Conservation (phyloP, 148 eudicot species). For the Fagopyrum homotropicum region DNA sequence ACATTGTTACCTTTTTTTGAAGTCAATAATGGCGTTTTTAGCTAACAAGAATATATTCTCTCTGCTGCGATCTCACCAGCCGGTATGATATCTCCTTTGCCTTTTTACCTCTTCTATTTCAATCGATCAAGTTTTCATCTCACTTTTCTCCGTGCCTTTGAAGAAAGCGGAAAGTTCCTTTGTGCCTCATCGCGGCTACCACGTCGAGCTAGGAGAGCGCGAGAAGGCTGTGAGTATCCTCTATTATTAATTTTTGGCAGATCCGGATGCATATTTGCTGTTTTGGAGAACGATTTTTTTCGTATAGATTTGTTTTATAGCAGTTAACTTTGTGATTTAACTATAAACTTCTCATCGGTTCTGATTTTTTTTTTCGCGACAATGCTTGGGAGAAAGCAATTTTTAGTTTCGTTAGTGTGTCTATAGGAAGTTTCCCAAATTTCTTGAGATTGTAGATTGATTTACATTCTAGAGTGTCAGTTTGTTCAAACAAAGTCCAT, state of each 20-base stretch:
- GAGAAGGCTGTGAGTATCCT: constrained; percentile 70
- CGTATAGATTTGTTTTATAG: background rate
- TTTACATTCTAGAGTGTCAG: background rate
- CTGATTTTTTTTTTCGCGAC: background rate
- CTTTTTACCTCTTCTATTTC: background rate
- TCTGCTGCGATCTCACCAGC: constrained; percentile 7
- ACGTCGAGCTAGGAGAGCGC: constrained; percentile 68
- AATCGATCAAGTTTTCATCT: background rate
- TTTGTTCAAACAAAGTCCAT: background rate
- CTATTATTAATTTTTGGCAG: background rate
- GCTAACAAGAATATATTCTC: background rate
- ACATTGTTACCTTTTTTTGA: background rate
- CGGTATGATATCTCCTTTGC: background rate
- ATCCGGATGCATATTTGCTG: background rate
- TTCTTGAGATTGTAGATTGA: background rate
- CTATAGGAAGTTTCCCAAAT: background rate
- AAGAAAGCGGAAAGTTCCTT: constrained; percentile 25
- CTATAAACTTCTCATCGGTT: background rate
- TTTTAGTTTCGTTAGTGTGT: background rate
- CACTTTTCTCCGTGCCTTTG: background rate
- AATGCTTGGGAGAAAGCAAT: background rate
- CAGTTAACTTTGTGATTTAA: background rate
- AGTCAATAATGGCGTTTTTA: constrained; percentile 1
- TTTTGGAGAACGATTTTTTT: background rate
- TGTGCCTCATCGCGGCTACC: constrained; percentile 43